A percentile compares a stretch with the other conserved stretches of the same genome.
These are phyloP conservation scores for Poa annua DNA, from an alignment of 176 grass and related monocot species.

Conservation along the genomic window DNA sequence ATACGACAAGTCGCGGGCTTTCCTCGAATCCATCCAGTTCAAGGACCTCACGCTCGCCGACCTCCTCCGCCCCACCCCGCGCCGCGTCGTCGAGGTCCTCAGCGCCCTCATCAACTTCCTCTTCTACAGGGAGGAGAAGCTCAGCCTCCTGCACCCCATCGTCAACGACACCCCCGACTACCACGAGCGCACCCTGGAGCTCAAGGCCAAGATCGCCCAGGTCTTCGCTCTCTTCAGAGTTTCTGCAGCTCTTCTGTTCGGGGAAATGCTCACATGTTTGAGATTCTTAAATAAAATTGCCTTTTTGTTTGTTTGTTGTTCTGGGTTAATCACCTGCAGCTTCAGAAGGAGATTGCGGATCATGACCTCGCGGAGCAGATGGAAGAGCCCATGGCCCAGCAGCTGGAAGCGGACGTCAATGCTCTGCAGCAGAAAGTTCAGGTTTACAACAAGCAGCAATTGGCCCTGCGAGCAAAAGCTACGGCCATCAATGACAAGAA, in stretches of 20 bases:
- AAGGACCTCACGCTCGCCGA: slow-evolving; percentile 54
- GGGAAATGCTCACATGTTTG: slow-evolving; percentile 4
- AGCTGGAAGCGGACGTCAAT: slow-evolving; percentile 56
- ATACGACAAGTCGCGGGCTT: slow-evolving; percentile 36
- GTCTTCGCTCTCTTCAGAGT: slow-evolving; percentile 6
- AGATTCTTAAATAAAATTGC: slow-evolving; percentile 9
- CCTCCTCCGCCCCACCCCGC: slow-evolving; percentile 55
- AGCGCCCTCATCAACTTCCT: slow-evolving; percentile 82
- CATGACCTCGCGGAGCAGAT: slow-evolving; percentile 51
- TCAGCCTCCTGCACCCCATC: slow-evolving; percentile 50
- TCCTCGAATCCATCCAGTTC: slow-evolving; percentile 68
- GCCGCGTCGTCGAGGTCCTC: slow-evolving; percentile 50
- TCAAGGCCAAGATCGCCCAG: slow-evolving; percentile 58
- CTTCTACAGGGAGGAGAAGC: slow-evolving; percentile 67
- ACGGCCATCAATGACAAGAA: slow-evolving; percentile 45
- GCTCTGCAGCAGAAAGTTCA: slow-evolving; percentile 58
- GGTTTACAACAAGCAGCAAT: slow-evolving; percentile 74
- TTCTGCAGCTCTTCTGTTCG: background rate
- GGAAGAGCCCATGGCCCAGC: slow-evolving; percentile 60
- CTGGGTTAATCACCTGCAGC: slow-evolving; percentile 33
- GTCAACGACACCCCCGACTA: slow-evolving; percentile 29
- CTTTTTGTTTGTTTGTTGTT: background rate
- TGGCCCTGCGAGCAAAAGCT: slow-evolving; percentile 42
- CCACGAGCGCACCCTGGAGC: slow-evolving; percentile 24
- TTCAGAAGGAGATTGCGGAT: slow-evolving; percentile 58